A percentile compares a stretch with the other conserved stretches of the same genome.
phyloP scores from a whole-genome alignment of 108 stramenopile genomes.

The Skeletonema tropicum region DNA sequence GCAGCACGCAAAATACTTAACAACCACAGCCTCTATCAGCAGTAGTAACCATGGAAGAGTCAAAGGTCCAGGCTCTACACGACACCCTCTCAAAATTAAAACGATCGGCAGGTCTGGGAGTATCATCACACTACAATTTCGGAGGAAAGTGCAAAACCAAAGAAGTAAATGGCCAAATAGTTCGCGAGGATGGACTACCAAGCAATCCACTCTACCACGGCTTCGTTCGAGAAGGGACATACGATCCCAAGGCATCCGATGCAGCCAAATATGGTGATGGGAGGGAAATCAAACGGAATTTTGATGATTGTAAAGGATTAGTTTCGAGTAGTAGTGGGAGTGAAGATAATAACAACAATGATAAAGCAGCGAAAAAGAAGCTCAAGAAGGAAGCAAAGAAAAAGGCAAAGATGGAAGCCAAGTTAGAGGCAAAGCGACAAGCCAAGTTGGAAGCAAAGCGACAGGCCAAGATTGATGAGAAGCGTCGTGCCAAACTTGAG shows the following conservation, averaged over 20 bases:
- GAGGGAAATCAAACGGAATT: conserved; percentile 78
- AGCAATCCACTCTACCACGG: conserved; percentile 77
- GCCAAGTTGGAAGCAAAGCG: conserved; percentile 36
- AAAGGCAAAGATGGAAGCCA: conserved; percentile 27
- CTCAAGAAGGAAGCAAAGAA: conserved; percentile 31
- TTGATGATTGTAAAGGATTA: conserved; percentile 59
- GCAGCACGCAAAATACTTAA: background rate
- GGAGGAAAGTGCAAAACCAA: conserved; percentile 42
- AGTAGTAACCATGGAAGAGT: conserved; percentile 73
- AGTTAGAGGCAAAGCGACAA: conserved; percentile 36
- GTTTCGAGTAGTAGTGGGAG: conserved; percentile 7
- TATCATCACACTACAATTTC: conserved; percentile 59
- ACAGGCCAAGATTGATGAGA: conserved; percentile 71
- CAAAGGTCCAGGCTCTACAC: conserved; percentile 78
- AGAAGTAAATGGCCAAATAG: conserved; percentile 31
- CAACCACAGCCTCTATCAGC: background rate
- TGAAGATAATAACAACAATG: conserved; percentile 10
- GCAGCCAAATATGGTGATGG: conserved; percentile 72
- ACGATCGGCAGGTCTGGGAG: conserved; percentile 64
- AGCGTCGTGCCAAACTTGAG: conserved; percentile 59
- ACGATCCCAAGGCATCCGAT: conserved; percentile 51
- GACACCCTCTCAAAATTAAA: conserved; percentile 78
- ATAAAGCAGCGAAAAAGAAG: conserved; percentile 26
- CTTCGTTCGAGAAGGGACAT: conserved; percentile 78
- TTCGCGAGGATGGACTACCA: conserved; percentile 75